Conservation (phyloP, 148 eudicot genomes). For the Polygonum aviculare region DNA sequence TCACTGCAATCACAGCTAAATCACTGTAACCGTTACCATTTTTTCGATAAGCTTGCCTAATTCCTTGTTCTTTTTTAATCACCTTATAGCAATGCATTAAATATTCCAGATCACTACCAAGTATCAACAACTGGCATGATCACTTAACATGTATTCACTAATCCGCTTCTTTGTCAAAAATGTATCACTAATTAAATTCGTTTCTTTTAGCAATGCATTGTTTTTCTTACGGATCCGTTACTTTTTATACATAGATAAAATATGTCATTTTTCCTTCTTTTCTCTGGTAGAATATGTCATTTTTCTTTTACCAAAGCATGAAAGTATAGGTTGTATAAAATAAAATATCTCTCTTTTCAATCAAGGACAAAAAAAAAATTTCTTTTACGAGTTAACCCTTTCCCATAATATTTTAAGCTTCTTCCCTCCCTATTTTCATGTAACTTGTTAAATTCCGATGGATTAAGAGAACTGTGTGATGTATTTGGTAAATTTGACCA, state of each 20-base stretch:
- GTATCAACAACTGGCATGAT: background rate
- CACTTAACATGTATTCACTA: background rate
- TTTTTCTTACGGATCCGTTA: too few species aligned
- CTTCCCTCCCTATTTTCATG: background rate
- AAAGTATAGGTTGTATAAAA: too few species aligned
- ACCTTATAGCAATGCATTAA: background rate
- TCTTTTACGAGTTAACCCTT: background rate
- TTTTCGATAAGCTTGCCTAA: background rate
- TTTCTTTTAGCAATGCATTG: too few species aligned
- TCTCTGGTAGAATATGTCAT: too few species aligned
- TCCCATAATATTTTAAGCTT: background rate
- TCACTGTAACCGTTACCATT: background rate
- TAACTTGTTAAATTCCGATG: too few species aligned
- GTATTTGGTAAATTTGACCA: too few species aligned
- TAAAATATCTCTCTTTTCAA: too few species aligned
- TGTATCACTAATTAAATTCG: background rate
- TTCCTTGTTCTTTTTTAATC: background rate
- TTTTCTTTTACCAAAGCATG: too few species aligned
- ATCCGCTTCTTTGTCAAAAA: background rate
- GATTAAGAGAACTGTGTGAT: too few species aligned
- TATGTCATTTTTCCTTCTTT: too few species aligned
- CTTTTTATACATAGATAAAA: too few species aligned
- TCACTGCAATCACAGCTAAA: background rate
- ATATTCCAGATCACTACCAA: background rate
- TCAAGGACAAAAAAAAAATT: background rate